Percentiles rank a stretch among this genome's conserved stretches.
phyloP scores from a whole-genome alignment of 805 yeast genomes.

The Gaillardinia entomophila region DNA sequence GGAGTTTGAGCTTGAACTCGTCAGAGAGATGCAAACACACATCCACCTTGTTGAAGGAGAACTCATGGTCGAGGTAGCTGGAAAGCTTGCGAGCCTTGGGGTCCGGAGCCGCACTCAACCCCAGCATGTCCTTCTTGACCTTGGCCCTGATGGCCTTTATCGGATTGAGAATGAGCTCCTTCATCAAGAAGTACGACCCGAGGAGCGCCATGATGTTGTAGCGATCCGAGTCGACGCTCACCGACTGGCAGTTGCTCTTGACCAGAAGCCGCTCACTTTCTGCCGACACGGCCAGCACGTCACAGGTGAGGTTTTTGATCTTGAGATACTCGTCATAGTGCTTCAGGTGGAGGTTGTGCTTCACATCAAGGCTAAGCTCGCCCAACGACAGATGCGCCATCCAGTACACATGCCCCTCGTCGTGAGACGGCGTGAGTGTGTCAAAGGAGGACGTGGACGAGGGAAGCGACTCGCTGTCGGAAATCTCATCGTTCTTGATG shows the following conservation, averaged over 20 bases:
- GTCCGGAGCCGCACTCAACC: slow-evolving; percentile 2
- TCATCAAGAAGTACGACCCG: slow-evolving; percentile 27
- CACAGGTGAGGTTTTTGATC: neutral
- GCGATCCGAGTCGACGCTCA: slow-evolving; percentile 19
- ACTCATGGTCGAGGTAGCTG: slow-evolving; percentile 1
- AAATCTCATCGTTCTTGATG: slow-evolving; percentile 10
- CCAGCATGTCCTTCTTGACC: slow-evolving; percentile 15
- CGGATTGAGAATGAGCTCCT: slow-evolving; percentile 25
- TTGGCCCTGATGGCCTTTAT: slow-evolving; percentile 15
- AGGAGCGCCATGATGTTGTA: slow-evolving; percentile 24
- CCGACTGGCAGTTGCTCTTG: slow-evolving; percentile 6
- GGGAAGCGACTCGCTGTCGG: slow-evolving; percentile 9
- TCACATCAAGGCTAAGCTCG: neutral
- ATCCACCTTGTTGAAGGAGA: slow-evolving; percentile 16
- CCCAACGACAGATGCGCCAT: neutral
- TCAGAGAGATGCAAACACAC: slow-evolving; percentile 39
- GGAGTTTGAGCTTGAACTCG: slow-evolving; percentile 44
- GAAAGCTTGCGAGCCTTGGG: neutral
- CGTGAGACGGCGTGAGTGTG: neutral
- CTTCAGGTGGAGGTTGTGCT: neutral
- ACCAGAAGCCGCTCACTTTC: slow-evolving; percentile 2
- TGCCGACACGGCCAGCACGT: neutral
- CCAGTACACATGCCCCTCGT: neutral
- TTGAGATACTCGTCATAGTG: neutral
- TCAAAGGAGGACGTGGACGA: neutral